Percentiles rank a stretch among this genome's conserved stretches.
These are phyloP conservation scores for Pilasporangium apinafurcum DNA, from an alignment of 352 stramenopile genomes.

Conservation along the genomic window DNA sequence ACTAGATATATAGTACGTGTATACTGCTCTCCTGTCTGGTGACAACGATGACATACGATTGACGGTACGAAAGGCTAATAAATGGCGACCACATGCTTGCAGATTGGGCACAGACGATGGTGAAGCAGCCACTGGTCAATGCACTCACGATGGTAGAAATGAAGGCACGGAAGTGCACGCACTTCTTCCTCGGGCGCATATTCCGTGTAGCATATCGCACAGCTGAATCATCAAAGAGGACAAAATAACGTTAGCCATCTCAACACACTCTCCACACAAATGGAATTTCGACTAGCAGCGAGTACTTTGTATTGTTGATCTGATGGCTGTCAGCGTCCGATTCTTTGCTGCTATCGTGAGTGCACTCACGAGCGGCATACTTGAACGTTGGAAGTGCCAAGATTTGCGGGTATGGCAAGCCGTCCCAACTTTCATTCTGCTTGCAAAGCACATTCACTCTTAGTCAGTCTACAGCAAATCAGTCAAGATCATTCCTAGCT, in stretches of 20 bases:
- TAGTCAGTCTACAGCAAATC: neutral
- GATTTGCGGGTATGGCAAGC: conserved; percentile 79
- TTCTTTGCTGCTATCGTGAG: conserved; percentile 10
- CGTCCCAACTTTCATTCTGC: conserved; percentile 64
- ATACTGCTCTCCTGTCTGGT: no score
- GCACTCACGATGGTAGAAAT: conserved; percentile 88
- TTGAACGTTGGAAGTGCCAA: conserved; percentile 73
- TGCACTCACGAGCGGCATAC: conserved; percentile 43
- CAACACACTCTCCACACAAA: neutral
- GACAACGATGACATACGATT: no score
- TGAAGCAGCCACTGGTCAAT: conserved; percentile 88
- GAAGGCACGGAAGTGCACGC: conserved; percentile 74
- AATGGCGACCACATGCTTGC: conserved; percentile 77
- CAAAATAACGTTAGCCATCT: no score
- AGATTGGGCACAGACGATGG: conserved; percentile 82
- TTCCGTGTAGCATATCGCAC: conserved; percentile 80
- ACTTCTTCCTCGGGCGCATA: conserved; percentile 75
- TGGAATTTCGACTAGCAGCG: no score
- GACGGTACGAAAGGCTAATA: no score
- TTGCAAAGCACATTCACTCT: neutral
- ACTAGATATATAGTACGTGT: no score
- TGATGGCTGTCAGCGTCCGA: conserved; percentile 15
- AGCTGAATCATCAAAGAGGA: conserved; percentile 20
- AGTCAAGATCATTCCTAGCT: neutral
- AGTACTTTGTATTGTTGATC: conserved; percentile 57